A percentile compares a stretch with the other conserved stretches of the same genome.
Conservation (phyloP, 306 rosid species). For the Lotus japonicus region DNA sequence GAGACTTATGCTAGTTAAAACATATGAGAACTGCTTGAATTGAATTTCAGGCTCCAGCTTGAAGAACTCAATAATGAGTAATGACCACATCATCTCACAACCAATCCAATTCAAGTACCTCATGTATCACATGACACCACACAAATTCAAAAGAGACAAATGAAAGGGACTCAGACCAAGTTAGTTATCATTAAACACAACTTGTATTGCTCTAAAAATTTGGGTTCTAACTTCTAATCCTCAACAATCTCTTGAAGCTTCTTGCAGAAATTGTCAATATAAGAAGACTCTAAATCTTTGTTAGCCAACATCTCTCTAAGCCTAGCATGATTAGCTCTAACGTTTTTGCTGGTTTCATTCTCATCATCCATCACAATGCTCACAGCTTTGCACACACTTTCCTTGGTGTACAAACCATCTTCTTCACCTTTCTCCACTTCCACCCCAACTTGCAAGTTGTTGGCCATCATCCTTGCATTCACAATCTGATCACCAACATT, state of each 20-base stretch:
- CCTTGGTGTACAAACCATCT: conserved; percentile 14
- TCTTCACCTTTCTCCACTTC: conserved; percentile 8
- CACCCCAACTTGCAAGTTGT: too few species aligned
- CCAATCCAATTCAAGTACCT: too few species aligned
- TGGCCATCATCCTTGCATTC: conserved; percentile 15
- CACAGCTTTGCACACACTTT: conserved; percentile 17
- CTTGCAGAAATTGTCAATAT: conserved; percentile 5
- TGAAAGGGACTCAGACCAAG: too few species aligned
- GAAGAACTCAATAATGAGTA: background rate
- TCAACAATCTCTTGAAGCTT: background rate
- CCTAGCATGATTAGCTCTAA: conserved; percentile 2
- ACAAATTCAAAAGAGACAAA: too few species aligned
- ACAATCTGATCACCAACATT: conserved; percentile 13
- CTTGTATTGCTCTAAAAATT: too few species aligned
- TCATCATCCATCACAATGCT: background rate
- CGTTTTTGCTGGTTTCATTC: background rate
- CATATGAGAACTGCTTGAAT: too few species aligned
- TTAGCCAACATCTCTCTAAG: conserved; percentile 7
- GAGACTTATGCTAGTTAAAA: too few species aligned
- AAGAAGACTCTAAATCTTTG: conserved; percentile 5
- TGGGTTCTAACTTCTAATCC: background rate
- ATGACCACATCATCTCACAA: background rate
- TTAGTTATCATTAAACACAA: background rate
- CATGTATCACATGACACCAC: too few species aligned
- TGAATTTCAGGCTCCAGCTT: background rate